Evolutionary conservation across 2,329 filamentous ascomycete genomes (phyloP), one percentile per base, ranked within the genome.

Genomic region (Calonectria pseudoturangicola): DNA sequence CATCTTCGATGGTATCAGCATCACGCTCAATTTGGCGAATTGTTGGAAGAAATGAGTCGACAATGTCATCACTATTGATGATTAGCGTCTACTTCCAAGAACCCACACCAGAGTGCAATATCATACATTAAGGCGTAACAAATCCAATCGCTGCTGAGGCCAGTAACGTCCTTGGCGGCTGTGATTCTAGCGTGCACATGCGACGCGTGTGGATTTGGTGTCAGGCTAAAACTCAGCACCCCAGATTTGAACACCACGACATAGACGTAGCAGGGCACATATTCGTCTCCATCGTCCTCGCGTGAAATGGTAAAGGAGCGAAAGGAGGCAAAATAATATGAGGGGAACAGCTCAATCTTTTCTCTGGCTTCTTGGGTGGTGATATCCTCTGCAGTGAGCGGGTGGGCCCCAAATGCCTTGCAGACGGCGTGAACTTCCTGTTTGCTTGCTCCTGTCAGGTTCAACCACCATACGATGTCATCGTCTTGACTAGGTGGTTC

Each of bases 241-340:
- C 97, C 97, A 84, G 98, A 95, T 30, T 95, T 94, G 87, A 98
- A 98, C 27, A 99, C 97, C 58, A 99, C 92, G 71, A 98, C 97
- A 82, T 98, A 99, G 66, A 98, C 93, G 83, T 98, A 98, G 87
- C 98, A 95, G 0, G 97, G 96, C 80, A 98, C 95, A 81, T 98
- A 93, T 81, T 97, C 97, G 71, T 94, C 91, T 58, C 93, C 93
- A 41, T 92, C 90, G 78, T 94, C 93, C 77, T 97, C 94, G 76
- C 94, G 88, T 68, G 96, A 93, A 12, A 90, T 85, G 78, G 91
- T 94, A 87, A 98, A 99, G 2, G 96, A 98, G 66, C 96, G 92
- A 89, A 98, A 99, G 83, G 94, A 98, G 63, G 98, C 94, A 84
- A 99, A 98, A 85, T 99, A 99, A 87, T 99, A 99, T 48, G 95